Evolutionary conservation across 1,284 basidiomycete genomes (phyloP).

Genomic region (Pterulicium gracile): DNA sequence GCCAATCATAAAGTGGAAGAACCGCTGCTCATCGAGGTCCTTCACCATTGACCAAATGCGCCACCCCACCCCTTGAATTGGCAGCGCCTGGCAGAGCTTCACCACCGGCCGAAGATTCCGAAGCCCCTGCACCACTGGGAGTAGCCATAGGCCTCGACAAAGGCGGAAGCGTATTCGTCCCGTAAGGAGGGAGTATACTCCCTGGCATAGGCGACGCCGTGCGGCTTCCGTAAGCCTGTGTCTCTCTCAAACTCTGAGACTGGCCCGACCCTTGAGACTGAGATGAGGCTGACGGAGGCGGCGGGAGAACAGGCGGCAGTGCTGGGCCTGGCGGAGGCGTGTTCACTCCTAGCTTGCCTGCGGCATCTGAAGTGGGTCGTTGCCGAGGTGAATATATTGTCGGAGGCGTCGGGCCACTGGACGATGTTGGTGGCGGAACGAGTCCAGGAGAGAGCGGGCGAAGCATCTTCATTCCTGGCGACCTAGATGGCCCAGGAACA

Average conservation of each 20-base stretch:
- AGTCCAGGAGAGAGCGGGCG: too few species aligned
- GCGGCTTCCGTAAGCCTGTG: background rate
- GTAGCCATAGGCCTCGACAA: background rate
- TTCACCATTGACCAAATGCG: too few species aligned
- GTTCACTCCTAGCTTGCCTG: background rate
- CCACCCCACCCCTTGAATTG: too few species aligned
- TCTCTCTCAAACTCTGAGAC: too few species aligned
- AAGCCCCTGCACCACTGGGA: background rate
- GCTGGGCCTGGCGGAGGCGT: constrained; percentile 13
- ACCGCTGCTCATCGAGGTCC: too few species aligned
- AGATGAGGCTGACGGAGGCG: constrained; percentile 8
- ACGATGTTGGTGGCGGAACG: too few species aligned
- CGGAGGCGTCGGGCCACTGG: background rate
- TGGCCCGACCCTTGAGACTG: constrained; percentile 14
- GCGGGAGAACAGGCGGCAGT: constrained; percentile 13
- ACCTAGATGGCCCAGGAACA: too few species aligned
- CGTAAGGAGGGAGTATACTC: background rate
- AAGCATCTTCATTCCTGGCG: too few species aligned
- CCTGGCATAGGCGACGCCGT: background rate
- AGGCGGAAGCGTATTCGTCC: background rate
- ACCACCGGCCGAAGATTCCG: background rate
- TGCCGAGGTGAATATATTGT: background rate
- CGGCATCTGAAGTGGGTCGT: background rate
- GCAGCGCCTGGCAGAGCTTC: too few species aligned
- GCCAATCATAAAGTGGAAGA: too few species aligned